These are phyloP conservation scores for Bipolaris sorokiniana DNA, from an alignment of 2,329 filamentous ascomycete species.

Conservation along the genomic window DNA sequence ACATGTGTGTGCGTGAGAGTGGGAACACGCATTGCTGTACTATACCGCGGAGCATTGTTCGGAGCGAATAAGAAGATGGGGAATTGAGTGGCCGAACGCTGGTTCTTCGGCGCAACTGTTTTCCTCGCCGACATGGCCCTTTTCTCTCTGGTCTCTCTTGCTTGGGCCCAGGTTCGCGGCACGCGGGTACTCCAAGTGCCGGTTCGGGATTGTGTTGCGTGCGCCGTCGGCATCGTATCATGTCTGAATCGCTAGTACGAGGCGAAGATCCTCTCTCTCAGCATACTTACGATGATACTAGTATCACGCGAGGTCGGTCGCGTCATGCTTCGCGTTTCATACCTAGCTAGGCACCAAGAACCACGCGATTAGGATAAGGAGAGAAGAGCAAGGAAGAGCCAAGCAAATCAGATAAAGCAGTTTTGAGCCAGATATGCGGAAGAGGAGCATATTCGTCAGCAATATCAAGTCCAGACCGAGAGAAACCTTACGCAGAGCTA, in stretches of 20 bases:
- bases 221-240: background rate
- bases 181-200: background rate
- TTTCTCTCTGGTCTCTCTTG: background rate
- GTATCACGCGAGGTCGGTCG: background rate
- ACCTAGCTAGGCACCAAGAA: background rate
- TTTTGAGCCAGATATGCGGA: background rate
- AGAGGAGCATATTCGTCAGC: background rate
- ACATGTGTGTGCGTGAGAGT: background rate
- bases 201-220: background rate
- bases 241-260: background rate
- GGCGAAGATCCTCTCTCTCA: too few relatives aligned
- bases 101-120: constrained; percentile 1
- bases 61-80: constrained; percentile 1
- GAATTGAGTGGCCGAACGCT: constrained; percentile 5
- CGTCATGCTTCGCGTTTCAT: background rate
- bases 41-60: background rate
- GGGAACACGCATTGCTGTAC: background rate
- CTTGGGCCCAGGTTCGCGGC: background rate
- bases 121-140: background rate
- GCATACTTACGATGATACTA: background rate
- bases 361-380: background rate
- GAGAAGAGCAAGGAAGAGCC: background rate
- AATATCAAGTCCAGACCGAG: background rate
- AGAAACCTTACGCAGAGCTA: background rate
- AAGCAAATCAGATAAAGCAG: background rate